phyloP scores from a whole-genome alignment of 106 monocot species.

The Phalaenopsis aphrodite region DNA sequence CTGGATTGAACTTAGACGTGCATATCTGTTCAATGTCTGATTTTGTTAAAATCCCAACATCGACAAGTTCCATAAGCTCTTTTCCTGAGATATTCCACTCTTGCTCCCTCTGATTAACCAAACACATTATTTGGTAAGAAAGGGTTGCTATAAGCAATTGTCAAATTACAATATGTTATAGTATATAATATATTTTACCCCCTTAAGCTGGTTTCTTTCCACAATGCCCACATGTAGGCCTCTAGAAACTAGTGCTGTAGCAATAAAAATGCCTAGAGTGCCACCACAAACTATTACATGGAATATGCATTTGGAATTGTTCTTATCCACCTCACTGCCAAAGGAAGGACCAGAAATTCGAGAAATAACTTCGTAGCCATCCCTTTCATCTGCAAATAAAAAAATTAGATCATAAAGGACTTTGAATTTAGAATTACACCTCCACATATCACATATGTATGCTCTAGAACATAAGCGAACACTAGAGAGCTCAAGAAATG shows the following conservation, averaged over 20 bases:
- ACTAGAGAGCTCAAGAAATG: not conserved
- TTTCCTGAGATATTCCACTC: conserved; percentile 98
- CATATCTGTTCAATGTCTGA: conserved; percentile 64
- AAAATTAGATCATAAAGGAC: not conserved
- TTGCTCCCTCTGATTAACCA: conserved; percentile 68
- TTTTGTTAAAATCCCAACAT: conserved; percentile 65
- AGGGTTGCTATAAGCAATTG: not conserved
- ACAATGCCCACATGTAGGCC: conserved; percentile 75
- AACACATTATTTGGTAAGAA: not conserved
- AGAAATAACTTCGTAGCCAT: conserved; percentile 50
- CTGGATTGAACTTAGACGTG: conserved; percentile 75
- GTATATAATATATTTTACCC: conserved; percentile 32
- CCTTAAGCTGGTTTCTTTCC: conserved; percentile 75
- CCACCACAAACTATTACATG: conserved; percentile 94
- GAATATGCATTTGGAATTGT: conserved; percentile 24
- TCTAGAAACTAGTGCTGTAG: conserved; percentile 65
- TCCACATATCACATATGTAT: not conserved
- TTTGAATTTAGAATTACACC: not conserved
- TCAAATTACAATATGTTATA: not conserved
- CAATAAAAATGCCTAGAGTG: conserved; percentile 91
- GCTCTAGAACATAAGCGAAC: not conserved
- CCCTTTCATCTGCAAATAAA: conserved; percentile 39
- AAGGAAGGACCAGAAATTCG: conserved; percentile 28
- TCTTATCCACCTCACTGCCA: conserved; percentile 7
- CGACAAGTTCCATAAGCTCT: conserved; percentile 76